phyloP scores from a whole-genome alignment of 73 alveolate genomes.

The Paramecium octaurelia region DNA sequence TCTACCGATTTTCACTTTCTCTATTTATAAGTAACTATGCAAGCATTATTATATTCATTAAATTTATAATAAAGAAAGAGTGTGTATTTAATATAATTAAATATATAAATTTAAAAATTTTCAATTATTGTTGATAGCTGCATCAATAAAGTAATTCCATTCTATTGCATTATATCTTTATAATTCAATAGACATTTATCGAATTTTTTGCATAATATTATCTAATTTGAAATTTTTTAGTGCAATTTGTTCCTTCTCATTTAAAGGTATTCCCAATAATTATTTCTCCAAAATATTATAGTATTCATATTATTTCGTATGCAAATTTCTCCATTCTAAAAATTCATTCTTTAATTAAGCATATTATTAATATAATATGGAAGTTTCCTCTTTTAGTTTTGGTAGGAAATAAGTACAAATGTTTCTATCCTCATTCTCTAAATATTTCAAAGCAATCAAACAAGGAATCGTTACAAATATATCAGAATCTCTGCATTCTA shows the following conservation, averaged over 20 bases:
- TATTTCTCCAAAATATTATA: conserved; percentile 65
- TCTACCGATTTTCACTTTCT: no score
- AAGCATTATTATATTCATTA: no score
- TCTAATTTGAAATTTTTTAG: conserved; percentile 30
- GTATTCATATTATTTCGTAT: conserved; percentile 48
- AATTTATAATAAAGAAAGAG: neutral
- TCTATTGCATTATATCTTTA: conserved; percentile 76
- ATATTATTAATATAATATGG: conserved; percentile 57
- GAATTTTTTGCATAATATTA: conserved; percentile 56
- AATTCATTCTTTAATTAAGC: conserved; percentile 56
- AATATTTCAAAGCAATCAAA: conserved; percentile 66
- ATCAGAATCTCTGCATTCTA: conserved; percentile 69
- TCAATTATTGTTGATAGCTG: conserved; percentile 59
- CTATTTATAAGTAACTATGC: no score
- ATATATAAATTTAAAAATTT: neutral
- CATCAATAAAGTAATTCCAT: conserved; percentile 80
- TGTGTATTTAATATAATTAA: neutral
- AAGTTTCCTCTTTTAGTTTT: conserved; percentile 68
- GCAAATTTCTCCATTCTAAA: conserved; percentile 56
- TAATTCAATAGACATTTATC: conserved; percentile 69
- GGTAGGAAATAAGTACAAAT: conserved; percentile 74
- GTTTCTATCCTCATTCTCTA: conserved; percentile 74
- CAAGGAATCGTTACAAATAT: conserved; percentile 75
- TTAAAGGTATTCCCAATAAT: conserved; percentile 31
- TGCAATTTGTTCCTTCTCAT: neutral